These are phyloP conservation scores for Lachnellula cervina DNA, from an alignment of 2,329 filamentous ascomycete genomes.

Conservation along the genomic window DNA sequence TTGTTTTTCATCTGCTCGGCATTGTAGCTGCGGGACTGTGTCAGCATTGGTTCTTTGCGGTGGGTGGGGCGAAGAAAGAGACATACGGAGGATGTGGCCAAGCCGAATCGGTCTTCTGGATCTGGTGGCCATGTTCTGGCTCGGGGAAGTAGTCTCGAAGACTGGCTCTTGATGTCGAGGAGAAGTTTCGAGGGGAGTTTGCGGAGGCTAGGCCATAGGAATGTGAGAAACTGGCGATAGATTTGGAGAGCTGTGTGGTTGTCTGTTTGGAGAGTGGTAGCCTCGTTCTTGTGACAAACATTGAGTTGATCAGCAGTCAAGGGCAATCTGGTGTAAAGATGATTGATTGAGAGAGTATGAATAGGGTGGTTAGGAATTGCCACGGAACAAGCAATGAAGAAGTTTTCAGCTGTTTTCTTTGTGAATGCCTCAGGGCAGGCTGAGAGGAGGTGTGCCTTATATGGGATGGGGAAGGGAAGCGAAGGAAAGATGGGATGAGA, in stretches of 20 bases:
- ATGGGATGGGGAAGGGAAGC: neutral
- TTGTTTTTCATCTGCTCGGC: slow-evolving; percentile 69
- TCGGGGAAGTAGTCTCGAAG: slow-evolving; percentile 30
- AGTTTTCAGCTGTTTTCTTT: neutral
- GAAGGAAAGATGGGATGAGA: neutral
- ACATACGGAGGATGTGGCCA: slow-evolving; percentile 48
- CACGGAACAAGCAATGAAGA: slow-evolving; percentile 1
- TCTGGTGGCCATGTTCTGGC: slow-evolving; percentile 33
- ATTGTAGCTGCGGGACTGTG: slow-evolving; percentile 47
- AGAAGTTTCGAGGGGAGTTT: slow-evolving; percentile 24
- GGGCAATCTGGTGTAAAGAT: neutral
- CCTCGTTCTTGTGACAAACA: slow-evolving; percentile 26
- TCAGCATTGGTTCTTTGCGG: neutral
- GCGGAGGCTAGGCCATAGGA: slow-evolving; percentile 13
- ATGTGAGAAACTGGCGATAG: slow-evolving; percentile 22
- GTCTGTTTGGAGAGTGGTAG: slow-evolving; percentile 23
- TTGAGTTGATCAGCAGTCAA: slow-evolving; percentile 14
- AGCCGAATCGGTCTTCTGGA: slow-evolving; percentile 57
- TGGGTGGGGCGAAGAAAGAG: neutral
- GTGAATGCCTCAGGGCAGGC: neutral
- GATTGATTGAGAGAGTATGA: neutral
- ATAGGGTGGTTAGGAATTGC: slow-evolving; percentile 4
- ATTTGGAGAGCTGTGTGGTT: slow-evolving; percentile 25
- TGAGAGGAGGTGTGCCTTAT: neutral
- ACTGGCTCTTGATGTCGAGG: slow-evolving; percentile 23